Conservation (phyloP, 345 rosid genomes). For the Syzygium jambos region DNA sequence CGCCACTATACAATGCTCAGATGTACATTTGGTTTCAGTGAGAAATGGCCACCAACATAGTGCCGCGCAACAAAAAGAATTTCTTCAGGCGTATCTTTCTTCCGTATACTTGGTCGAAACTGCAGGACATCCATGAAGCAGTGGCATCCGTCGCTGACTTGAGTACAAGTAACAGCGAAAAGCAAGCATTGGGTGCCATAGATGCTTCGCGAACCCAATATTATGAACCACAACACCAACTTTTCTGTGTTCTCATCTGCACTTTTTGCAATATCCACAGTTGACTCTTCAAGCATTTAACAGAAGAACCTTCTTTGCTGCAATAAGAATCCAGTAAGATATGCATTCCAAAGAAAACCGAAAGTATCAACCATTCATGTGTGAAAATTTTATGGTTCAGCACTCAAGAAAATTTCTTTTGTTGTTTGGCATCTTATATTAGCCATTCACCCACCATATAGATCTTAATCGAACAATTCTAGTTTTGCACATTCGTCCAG, state of each 20-base stretch:
- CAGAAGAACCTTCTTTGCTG: constrained; percentile 57
- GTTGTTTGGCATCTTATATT: neutral
- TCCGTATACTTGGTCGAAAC: neutral
- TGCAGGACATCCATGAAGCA: neutral
- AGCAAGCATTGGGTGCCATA: neutral
- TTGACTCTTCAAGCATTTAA: constrained; percentile 10
- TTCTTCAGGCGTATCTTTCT: neutral
- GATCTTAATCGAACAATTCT: neutral
- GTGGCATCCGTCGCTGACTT: neutral
- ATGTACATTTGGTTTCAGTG: neutral
- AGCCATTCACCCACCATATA: neutral
- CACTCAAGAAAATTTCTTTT: neutral
- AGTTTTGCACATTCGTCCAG: neutral
- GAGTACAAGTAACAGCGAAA: neutral
- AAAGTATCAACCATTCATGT: neutral
- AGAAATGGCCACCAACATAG: neutral
- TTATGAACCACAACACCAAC: neutral
- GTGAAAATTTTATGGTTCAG: neutral
- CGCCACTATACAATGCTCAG: neutral
- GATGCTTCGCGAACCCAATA: neutral
- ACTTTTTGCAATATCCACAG: neutral
- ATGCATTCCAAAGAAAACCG: neutral
- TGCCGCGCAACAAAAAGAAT: neutral
- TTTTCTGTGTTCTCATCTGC: neutral
- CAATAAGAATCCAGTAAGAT: neutral